Base-by-base conservation (phyloP, 352 stramenopile species). In the Pythium aphanidermatum region DNA sequence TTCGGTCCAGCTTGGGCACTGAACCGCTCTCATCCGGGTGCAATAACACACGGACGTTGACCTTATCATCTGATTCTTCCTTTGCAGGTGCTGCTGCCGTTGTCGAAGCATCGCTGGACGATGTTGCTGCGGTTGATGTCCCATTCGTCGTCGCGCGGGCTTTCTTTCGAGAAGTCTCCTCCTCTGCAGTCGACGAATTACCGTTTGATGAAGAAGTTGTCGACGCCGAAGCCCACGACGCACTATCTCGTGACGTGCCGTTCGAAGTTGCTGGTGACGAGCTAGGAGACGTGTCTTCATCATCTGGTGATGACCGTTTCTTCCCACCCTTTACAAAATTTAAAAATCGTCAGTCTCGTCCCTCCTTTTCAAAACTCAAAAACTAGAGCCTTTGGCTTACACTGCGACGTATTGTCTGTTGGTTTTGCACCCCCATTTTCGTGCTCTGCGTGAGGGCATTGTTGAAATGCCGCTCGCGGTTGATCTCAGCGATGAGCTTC, bases 401-500 rank as follows among this genome's bases (percentile, higher is more conserved):
- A 26, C 85, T 65, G 46, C 72, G 70, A 17, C 82, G 70, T 11
- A 80, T 60, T 13, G 66, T 69, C 21, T 68, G 66, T 50, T 95
- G 81, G 39, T 83, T 82, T 26, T 81, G 47, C 24, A 82, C 74
- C 19, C 83, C 83, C 24, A 74, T 73, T 37, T 81, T 81, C 5
- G 73, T 74, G 69, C 74, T 85, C 48, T 92, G 56, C 7, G 76
- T 87, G 59, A 83, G 62, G 4, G 74, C 66, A 45, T 94, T 94
- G 46, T 96, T 82, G 48, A 85, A 91, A 60, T 92, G 83, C 16
- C 74, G 71, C 23, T 65, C 59, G 32, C 73, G 72, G 46, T 95
- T 95, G 40, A 89, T 57, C 56, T 86, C 67, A 40, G 78, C 63
- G 34, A 92, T 93, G 41, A 91, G 73, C 36, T 90, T 70, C 49